Evolutionary conservation across 1,284 basidiomycete genomes (phyloP), one percentile per base, ranked within the genome.

Genomic region (Neonothopanus nambi): DNA sequence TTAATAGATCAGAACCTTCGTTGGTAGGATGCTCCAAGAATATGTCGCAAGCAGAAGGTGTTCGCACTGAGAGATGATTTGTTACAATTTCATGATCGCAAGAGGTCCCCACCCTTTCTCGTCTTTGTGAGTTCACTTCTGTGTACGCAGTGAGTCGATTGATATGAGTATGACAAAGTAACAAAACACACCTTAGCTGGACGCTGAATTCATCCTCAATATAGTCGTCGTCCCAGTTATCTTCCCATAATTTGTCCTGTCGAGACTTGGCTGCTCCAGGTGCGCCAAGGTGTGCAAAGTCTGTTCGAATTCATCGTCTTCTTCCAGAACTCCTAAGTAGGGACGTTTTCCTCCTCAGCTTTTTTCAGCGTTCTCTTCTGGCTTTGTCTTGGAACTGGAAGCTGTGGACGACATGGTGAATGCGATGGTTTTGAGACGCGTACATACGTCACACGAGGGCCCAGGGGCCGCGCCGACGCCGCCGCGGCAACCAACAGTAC

Each of bases 171-270:
- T n/a, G n/a, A n/a, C n/a, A n/a, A n/a, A 50, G 6, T 33, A 26
- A 23, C 24, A 40, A 30, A 49, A 57, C 74, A 70, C 80, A 95
- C 95, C 96, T 85, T 62, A 99, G 75, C 71, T 97, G 94, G 54
- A 91, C 87, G 65, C 93, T 95, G 68, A 98, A 99, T 63, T 97
- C 93, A 65, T 98, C 95, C 69, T 97, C 95, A 57, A 97, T 88
- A 70, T 98, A 95, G 72, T 99, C 96, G 65, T 99, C 96, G 66
- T 99, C 96, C 96, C 96, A 99, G 70, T 98, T 98, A 65, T 98
- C 96, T 76, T 98, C 95, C 96, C 96, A 99, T 26, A 98, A 76
- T 67, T 95, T 91, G 69, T 91, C 83, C 8, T 85, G 85, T 38
- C 82, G 83, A 17, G 86, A 84, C 65, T 84, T 87, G 12, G 88